Evolutionary conservation across 2,329 filamentous ascomycete genomes (phyloP), one percentile per base, ranked within the genome.

Genomic region (Pseudopithomyces maydicus): DNA sequence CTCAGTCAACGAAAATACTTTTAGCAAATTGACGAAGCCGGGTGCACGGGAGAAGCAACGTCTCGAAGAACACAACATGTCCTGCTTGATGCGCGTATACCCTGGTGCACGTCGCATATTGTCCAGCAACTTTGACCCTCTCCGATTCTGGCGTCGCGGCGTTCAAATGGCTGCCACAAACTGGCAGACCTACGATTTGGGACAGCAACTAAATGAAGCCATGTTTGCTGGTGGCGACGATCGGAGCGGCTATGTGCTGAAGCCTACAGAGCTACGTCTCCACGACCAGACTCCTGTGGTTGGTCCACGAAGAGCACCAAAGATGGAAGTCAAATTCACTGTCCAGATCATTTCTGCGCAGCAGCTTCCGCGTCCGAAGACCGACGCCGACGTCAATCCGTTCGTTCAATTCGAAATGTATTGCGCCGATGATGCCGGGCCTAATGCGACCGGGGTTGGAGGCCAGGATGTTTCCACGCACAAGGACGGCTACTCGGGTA

Each of bases 161-260:
- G 95, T 97, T 17, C 95, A 99, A 77, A 98, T 99, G 94, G 92
- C 90, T 14, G 95, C 95, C 0, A 82, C 98, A 61, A 99, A 99
- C 78, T 98, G 95, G 94, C 95, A 99, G 78, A 98, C 93, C 0
- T 97, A 96, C 70, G 95, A 98, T 72, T 83, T 96, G 17, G 92
- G 93, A 44, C 95, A 97, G 85, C 94, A 98, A 73, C 84, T 98
- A 75, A 98, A 98, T 74, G 90, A 95, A 65, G 95, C 95, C 70
- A 98, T 99, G 95, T 99, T 97, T 73, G 90, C 92, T 45, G 91
- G 91, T 56, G 91, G 92, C 42, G 88, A 85, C 12, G 95, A 97
- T 77, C 86, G 88, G 54, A 91, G 90, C 2, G 95, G 95, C 43
- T 99, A 98, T 69, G 92, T 98, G 14, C 84, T 97, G 52, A 99